Evolutionary conservation across 2,329 filamentous ascomycete species (phyloP).

Genomic region (Trichoderma cornu-damae): DNA sequence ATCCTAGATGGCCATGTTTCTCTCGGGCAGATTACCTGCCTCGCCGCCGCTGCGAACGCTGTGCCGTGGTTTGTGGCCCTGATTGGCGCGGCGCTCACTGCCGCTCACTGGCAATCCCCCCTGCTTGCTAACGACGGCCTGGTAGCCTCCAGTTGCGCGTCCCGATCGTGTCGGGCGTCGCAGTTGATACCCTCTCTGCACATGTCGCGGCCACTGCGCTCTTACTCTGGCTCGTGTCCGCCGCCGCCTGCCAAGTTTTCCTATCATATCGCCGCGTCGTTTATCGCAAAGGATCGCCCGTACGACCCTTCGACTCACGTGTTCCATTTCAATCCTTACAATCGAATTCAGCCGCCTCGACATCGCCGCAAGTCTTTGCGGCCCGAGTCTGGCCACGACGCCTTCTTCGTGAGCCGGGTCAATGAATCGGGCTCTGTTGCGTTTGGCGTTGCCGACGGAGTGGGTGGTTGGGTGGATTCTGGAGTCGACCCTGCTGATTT

Average conservation of each 20-base stretch:
- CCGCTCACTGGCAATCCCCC: no score
- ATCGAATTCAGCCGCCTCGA: conserved; percentile 49
- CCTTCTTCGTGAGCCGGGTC: conserved; percentile 86
- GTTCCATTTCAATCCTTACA: conserved; percentile 66
- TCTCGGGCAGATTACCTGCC: conserved; percentile 22
- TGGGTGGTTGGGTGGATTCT: conserved; percentile 90
- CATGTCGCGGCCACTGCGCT: neutral
- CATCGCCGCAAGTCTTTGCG: conserved; percentile 40
- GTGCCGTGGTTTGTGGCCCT: conserved; percentile 7
- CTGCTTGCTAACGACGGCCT: neutral
- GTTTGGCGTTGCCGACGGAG: conserved; percentile 87
- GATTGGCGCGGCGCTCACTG: neutral
- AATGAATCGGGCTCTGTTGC: conserved; percentile 67
- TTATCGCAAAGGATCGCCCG: conserved; percentile 64
- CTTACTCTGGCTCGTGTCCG: conserved; percentile 25
- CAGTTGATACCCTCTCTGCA: neutral
- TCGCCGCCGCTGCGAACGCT: conserved; percentile 22
- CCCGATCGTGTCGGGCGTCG: conserved; percentile 15
- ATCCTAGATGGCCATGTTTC: conserved; percentile 21
- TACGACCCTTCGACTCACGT: conserved; percentile 65
- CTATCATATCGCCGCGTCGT: conserved; percentile 70
- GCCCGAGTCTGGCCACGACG: conserved; percentile 84
- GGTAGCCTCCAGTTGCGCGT: conserved; percentile 5
- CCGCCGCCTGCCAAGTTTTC: conserved; percentile 42
- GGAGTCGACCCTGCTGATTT: conserved; percentile 94